Percentiles rank a stretch among this genome's conserved stretches.
phyloP scores from a whole-genome alignment of 805 yeast genomes.

The Blastobotrys americana region DNA sequence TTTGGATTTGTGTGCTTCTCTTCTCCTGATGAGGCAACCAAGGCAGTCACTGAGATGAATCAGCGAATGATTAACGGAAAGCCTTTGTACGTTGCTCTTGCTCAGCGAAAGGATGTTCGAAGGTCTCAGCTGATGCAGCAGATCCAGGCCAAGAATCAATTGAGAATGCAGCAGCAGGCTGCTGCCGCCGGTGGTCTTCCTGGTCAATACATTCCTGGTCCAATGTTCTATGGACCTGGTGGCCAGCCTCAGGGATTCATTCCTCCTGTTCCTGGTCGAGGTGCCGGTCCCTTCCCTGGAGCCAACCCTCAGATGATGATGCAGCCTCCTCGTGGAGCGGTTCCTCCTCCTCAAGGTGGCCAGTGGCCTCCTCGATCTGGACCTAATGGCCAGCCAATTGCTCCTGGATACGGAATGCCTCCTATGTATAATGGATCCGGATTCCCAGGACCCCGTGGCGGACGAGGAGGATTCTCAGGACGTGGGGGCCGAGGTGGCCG shows the following conservation, averaged over 20 bases:
- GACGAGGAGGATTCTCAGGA: constrained; percentile 25
- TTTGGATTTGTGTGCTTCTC: constrained; percentile 98
- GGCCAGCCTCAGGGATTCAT: constrained; percentile 73
- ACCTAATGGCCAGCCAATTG: constrained; percentile 75
- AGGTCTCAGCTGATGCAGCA: constrained; percentile 95
- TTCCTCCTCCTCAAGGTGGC: constrained; percentile 31
- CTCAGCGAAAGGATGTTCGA: constrained; percentile 98
- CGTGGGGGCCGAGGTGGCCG: constrained; percentile 21
- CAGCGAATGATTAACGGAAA: constrained; percentile 91
- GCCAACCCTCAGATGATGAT: constrained; percentile 34
- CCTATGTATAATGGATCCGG: constrained; percentile 60
- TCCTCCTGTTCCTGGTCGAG: constrained; percentile 63
- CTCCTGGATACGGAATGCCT: constrained; percentile 76
- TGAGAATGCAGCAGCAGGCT: constrained; percentile 96
- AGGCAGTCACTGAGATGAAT: constrained; percentile 97
- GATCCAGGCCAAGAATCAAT: constrained; percentile 95
- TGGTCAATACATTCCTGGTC: constrained; percentile 70
- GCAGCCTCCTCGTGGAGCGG: constrained; percentile 31
- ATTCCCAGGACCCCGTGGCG: constrained; percentile 21
- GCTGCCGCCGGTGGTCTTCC: constrained; percentile 78
- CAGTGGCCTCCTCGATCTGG: constrained; percentile 53
- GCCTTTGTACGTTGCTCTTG: constrained; percentile 97
- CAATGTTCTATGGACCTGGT: constrained; percentile 67
- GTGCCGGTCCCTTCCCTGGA: constrained; percentile 36
- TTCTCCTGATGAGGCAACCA: constrained; percentile 97